Conservation (phyloP, 257 asterid genomes). For the Scutellaria minor region DNA sequence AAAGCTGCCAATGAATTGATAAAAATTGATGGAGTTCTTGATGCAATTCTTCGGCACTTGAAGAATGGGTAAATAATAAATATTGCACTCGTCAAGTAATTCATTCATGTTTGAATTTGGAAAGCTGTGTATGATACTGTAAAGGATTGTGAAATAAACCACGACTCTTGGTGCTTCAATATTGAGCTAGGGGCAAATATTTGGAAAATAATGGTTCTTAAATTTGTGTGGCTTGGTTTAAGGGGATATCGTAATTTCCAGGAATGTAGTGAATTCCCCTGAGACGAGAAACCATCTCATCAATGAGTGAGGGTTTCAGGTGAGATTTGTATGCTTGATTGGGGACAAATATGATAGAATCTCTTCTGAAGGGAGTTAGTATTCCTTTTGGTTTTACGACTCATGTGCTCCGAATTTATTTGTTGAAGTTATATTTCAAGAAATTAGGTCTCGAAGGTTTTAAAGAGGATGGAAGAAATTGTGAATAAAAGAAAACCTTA, state of each 20-base stretch:
- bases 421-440: conserved; percentile 2
- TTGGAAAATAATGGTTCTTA: neutral
- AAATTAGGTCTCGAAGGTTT: neutral
- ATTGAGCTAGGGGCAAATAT: conserved; percentile 1
- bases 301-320: neutral
- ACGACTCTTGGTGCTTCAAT: conserved; percentile 13
- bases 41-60: conserved; percentile 80
- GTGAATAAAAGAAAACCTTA: neutral
- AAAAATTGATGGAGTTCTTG: conserved; percentile 74
- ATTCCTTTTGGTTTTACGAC: neutral
- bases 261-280: neutral
- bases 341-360: conserved; percentile 17
- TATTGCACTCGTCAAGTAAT: conserved; percentile 17
- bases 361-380: conserved; percentile 9
- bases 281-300: too few relatives aligned
- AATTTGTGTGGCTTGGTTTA: neutral
- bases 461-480: neutral
- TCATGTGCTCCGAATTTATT: neutral
- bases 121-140: conserved; percentile 25
- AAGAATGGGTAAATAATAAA: conserved; percentile 70
- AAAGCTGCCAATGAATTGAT: conserved; percentile 86
- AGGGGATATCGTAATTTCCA: neutral
- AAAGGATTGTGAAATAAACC: conserved; percentile 12
- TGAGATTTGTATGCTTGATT: conserved; percentile 23
- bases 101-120: conserved; percentile 8